Evolutionary conservation across 768 basidiomycete species (phyloP).

Genomic region (Sarcomyxa edulis): DNA sequence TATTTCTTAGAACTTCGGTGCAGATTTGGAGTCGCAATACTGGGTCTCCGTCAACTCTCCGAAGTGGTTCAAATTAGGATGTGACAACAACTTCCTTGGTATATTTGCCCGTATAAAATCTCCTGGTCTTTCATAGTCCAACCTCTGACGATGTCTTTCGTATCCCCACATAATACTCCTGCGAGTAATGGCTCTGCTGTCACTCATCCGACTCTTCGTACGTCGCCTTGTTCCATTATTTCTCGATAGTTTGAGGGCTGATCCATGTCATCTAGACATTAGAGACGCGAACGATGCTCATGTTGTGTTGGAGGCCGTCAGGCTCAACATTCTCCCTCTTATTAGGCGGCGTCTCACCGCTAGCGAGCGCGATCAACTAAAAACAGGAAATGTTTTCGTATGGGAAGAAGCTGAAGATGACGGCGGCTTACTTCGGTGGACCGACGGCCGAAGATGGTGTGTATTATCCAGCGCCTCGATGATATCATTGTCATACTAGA

Average conservation of each 20-base stretch:
- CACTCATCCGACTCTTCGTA: conserved; percentile 20
- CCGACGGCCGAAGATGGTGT: conserved; percentile 59
- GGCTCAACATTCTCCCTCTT: conserved; percentile 48
- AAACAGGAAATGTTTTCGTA: conserved; percentile 56
- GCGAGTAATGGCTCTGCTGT: conserved; percentile 5
- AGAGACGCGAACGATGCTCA: conserved; percentile 57
- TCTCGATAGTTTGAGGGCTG: not conserved
- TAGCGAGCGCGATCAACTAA: conserved; percentile 45
- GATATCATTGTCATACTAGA: not conserved
- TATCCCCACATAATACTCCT: not conserved
- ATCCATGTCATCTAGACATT: conserved; percentile 32
- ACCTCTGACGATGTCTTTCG: not conserved
- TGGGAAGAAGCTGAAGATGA: conserved; percentile 64
- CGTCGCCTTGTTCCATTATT: no score
- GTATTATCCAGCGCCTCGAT: conserved; percentile 4
- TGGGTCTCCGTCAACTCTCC: conserved; percentile 7
- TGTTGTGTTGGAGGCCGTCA: conserved; percentile 53
- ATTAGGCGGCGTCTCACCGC: conserved; percentile 46
- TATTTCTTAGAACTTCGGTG: not conserved
- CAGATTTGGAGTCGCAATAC: conserved; percentile 2
- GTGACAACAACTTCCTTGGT: conserved; percentile 1
- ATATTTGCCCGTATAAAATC: conserved; percentile 4
- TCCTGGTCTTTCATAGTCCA: not conserved
- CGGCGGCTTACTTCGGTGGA: conserved; percentile 48
- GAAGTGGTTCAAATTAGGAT: conserved; percentile 4